These are phyloP conservation scores for Penicillium sp. DNA, from an alignment of 2,329 filamentous ascomycete species.

Conservation along the genomic window DNA sequence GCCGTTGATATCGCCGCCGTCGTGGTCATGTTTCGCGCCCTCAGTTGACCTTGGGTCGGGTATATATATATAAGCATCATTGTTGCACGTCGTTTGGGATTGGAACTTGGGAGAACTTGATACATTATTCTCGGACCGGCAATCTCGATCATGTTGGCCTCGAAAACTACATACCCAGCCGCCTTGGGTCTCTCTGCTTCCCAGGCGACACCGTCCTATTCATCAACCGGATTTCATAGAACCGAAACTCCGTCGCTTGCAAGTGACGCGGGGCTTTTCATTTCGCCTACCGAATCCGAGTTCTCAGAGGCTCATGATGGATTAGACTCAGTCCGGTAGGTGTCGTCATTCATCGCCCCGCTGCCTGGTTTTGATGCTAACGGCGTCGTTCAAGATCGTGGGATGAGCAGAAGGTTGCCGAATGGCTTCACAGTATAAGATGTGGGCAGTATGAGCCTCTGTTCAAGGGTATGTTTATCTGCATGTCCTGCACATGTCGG, in stretches of 20 bases:
- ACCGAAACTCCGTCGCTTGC: constrained; percentile 25
- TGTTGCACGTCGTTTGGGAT: background rate
- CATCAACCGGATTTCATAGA: constrained; percentile 27
- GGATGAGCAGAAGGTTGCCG: constrained; percentile 87
- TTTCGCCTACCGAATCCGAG: constrained; percentile 86
- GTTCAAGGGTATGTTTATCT: constrained; percentile 59
- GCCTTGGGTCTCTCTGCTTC: constrained; percentile 29
- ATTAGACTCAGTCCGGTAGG: constrained; percentile 68
- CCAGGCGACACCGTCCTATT: constrained; percentile 32
- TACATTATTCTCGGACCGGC: background rate
- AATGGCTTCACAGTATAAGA: constrained; percentile 87
- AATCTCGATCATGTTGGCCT: constrained; percentile 35
- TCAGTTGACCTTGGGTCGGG: background rate
- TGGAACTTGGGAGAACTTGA: background rate
- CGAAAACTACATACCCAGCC: constrained; percentile 37
- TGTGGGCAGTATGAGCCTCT: constrained; percentile 90
- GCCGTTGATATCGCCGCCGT: background rate
- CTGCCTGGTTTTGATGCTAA: constrained; percentile 18
- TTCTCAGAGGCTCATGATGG: constrained; percentile 76
- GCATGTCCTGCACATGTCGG: background rate
- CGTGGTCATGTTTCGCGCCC: constrained; percentile 1
- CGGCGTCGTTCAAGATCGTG: constrained; percentile 51
- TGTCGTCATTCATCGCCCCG: background rate
- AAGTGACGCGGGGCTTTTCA: constrained; percentile 49
- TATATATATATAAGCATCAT: background rate